phyloP scores from a whole-genome alignment of 2,329 filamentous ascomycete genomes.

The Nothophoma quercina region DNA sequence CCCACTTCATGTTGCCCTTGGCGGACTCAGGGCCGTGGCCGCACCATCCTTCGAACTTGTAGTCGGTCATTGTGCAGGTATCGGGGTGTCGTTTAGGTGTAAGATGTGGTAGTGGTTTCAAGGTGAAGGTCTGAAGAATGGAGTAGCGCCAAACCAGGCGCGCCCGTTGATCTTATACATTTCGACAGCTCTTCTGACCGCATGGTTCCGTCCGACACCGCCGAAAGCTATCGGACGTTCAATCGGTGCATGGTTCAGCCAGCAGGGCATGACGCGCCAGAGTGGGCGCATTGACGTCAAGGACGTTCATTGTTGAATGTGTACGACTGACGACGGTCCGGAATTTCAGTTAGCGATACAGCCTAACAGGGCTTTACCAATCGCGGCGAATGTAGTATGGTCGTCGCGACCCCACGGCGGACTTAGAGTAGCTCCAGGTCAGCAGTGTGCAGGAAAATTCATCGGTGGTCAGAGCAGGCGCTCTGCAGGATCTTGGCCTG shows the following conservation, averaged over 20 bases:
- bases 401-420: background rate
- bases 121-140: background rate
- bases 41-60: constrained; percentile 63
- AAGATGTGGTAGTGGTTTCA: background rate
- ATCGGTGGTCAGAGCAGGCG: background rate
- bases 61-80: constrained; percentile 25
- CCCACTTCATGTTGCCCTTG: constrained; percentile 64
- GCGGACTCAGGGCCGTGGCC: constrained; percentile 58
- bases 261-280: constrained; percentile 1
- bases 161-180: constrained; percentile 1
- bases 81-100: background rate
- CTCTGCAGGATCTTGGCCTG: background rate
- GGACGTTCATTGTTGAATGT: background rate
- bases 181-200: background rate
- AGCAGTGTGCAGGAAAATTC: background rate
- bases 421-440: constrained; percentile 10
- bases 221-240: constrained; percentile 6
- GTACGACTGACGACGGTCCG: background rate
- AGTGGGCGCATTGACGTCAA: constrained; percentile 12
- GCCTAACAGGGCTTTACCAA: background rate
- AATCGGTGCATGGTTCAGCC: background rate
- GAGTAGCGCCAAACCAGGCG: background rate
- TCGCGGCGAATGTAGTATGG: background rate
- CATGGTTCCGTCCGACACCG: background rate
- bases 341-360: constrained; percentile 8